Percentiles rank a stretch among this genome's conserved stretches.
phyloP scores from a whole-genome alignment of 306 rosid species.

The Dicorynia guianensis region DNA sequence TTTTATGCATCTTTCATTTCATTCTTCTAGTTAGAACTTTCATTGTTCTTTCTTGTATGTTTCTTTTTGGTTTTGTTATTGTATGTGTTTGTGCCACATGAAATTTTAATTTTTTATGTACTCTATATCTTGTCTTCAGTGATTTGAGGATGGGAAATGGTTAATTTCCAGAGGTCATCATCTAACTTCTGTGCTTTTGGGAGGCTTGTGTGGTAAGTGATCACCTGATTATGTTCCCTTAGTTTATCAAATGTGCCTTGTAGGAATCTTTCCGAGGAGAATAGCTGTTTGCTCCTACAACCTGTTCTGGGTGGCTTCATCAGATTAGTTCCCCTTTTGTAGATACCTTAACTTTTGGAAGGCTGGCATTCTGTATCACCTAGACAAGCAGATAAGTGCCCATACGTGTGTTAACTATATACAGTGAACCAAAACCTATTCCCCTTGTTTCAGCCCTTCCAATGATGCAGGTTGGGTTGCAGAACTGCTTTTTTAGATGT shows the following conservation, averaged over 20 bases:
- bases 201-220: slow-evolving; percentile 56
- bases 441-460: slow-evolving; percentile 7
- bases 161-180: slow-evolving; percentile 47
- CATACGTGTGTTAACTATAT: slow-evolving; percentile 19
- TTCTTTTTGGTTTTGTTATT: not conserved
- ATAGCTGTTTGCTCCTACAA: slow-evolving; percentile 40
- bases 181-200: slow-evolving; percentile 51
- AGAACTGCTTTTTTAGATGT: slow-evolving; percentile 12
- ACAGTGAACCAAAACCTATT: slow-evolving; percentile 28
- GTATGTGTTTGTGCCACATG: not conserved
- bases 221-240: slow-evolving; percentile 44
- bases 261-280: slow-evolving; percentile 38
- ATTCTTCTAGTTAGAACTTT: not conserved
- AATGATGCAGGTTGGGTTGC: slow-evolving; percentile 27
- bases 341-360: slow-evolving; percentile 51
- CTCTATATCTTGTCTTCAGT: slow-evolving; percentile 46
- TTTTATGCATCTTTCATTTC: not conserved
- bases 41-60: not conserved
- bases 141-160: slow-evolving; percentile 46
- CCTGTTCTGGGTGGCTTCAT: slow-evolving; percentile 46
- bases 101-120: not conserved
- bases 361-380: slow-evolving; percentile 40
- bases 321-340: slow-evolving; percentile 48
- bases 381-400: slow-evolving; percentile 43
- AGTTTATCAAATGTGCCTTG: slow-evolving; percentile 40